Conservation (phyloP, 2,329 filamentous ascomycete genomes). For the Fusarium sp. region DNA sequence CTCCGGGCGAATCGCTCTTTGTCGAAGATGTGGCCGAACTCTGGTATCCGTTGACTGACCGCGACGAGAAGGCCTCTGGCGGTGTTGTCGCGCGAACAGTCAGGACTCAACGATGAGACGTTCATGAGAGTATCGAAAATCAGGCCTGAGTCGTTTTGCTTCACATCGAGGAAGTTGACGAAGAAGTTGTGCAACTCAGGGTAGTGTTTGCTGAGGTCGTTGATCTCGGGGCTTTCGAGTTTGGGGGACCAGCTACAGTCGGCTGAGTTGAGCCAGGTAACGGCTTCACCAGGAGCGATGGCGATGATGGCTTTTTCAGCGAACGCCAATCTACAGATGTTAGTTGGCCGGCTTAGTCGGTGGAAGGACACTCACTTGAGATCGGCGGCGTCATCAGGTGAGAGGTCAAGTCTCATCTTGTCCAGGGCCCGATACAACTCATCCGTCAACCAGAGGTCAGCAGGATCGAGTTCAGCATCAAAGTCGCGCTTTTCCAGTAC, state of each 20-base stretch:
- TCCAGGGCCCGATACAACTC: constrained; percentile 38
- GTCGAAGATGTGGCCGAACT: constrained; percentile 39
- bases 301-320: constrained; percentile 25
- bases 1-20: constrained; percentile 28
- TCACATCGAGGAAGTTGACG: constrained; percentile 35
- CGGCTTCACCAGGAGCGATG: constrained; percentile 26
- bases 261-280: constrained; percentile 31
- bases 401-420: constrained; percentile 36
- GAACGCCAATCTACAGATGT: constrained; percentile 26
- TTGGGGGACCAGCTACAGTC: constrained; percentile 43
- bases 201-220: constrained; percentile 42
- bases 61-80: constrained; percentile 34
- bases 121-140: constrained; percentile 40
- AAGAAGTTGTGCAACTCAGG: constrained; percentile 42
- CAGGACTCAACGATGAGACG: constrained; percentile 27
- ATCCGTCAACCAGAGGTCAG: constrained; percentile 37
- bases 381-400: constrained; percentile 25
- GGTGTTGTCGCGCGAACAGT: constrained; percentile 33
- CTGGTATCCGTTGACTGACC: constrained; percentile 32
- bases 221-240: constrained; percentile 32
- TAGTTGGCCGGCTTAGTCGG: not conserved
- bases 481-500: constrained; percentile 40
- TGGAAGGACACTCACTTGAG: constrained; percentile 23
- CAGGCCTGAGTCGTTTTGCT: constrained; percentile 34
- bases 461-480: constrained; percentile 36